Evolutionary conservation across 2,329 filamentous ascomycete genomes (phyloP), one percentile per base, ranked within the genome.

Genomic region (Echinosphaeria canescens): DNA sequence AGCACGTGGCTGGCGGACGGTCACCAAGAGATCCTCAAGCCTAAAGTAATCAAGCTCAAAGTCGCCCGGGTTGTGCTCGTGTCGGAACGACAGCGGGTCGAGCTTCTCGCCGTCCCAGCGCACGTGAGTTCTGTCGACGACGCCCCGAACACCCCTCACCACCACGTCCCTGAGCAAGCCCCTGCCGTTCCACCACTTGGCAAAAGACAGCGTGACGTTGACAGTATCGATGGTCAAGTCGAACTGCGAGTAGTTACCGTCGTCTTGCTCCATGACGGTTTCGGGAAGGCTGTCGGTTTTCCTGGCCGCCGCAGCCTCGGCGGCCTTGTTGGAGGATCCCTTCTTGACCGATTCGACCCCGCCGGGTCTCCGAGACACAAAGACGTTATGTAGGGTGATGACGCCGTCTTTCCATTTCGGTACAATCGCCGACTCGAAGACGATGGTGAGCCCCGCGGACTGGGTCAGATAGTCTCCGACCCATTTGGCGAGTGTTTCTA

Each of bases 131-230:
- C 88, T 68, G 48, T 98, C 88, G 24, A 98, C 62, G 5, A 95
- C 80, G 13, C 88, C 88, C 31, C 88, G 68, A 16, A 98, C 78
- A 4, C 88, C 88, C 42, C 82, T 88, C 27, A 98, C 74, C 42
- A 93, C 82, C 23, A 98, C 88, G 43, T 95, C 80, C 38, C 79
- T 74, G 7, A 98, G 55, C 5, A 90, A 60, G 0, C 88, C 88
- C 47, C 85, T 93, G 13, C 88, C 85, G 38, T 92, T 95, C 68
- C 91, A 90, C 88, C 88, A 98, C 44, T 93, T 95, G n/a, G 82
- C 62, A 38, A 98, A 95, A 0, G 88, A 98, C 15, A 98, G 49
- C 0, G 85, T 95, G 23, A 98, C 85, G 41, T 98, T 92, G 33
- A 98, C 80, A 1, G 80, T 90, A 34, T 88, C 80, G 31, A 98